Evolutionary conservation across 768 basidiomycete genomes (phyloP).

Genomic region (Suillus tomentosus): DNA sequence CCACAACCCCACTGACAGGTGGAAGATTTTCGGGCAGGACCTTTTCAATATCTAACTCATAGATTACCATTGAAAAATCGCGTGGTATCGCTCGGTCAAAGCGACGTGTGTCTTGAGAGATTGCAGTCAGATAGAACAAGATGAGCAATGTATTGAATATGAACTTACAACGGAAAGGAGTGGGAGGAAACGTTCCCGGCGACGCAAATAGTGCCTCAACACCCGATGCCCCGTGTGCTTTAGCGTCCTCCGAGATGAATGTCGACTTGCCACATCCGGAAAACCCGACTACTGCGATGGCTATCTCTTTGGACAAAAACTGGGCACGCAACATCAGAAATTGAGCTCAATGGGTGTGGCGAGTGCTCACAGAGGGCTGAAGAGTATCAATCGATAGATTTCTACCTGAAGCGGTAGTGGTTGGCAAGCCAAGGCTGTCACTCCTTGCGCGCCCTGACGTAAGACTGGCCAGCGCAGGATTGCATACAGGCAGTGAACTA

Average conservation of each 20-base stretch:
- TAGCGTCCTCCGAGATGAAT: conserved; percentile 76
- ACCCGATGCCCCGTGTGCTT: conserved; percentile 55
- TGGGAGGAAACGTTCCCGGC: conserved; percentile 34
- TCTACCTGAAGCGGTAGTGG: conserved; percentile 21
- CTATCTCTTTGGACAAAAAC: conserved; percentile 41
- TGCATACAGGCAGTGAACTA: conserved; percentile 36
- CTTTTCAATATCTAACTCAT: conserved; percentile 59
- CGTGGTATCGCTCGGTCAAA: conserved; percentile 36
- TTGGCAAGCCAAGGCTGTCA: conserved; percentile 58
- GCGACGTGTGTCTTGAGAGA: conserved; percentile 35
- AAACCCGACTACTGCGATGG: conserved; percentile 79
- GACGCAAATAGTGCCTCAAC: conserved; percentile 35
- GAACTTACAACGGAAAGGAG: conserved; percentile 44
- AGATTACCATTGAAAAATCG: conserved; percentile 50
- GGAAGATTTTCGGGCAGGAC: conserved; percentile 43
- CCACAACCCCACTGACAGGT: conserved; percentile 76
- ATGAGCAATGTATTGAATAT: background rate
- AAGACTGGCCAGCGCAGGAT: conserved; percentile 31
- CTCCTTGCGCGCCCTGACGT: conserved; percentile 55
- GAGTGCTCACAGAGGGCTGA: conserved; percentile 27
- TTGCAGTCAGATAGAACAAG: conserved; percentile 27
- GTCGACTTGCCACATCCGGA: conserved; percentile 83
- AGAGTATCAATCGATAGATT: conserved; percentile 21
- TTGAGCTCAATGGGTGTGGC: conserved; percentile 3
- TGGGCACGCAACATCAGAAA: conserved; percentile 18